Base-by-base conservation (phyloP, 352 stramenopile species). In the Pilasporangium apinafurcum region DNA sequence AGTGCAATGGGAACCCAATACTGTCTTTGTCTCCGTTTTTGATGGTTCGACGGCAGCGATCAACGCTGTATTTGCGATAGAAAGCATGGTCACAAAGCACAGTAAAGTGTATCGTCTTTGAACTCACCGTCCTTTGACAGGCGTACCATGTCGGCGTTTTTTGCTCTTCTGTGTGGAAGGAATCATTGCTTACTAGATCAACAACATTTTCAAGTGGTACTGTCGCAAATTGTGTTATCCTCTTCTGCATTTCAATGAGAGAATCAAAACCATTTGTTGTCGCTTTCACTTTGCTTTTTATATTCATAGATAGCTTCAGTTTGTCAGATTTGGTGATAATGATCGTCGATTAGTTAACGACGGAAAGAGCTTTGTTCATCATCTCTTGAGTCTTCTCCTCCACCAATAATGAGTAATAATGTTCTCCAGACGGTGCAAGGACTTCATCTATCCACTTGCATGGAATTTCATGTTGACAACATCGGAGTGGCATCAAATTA, bases 371-470 rank as follows among this genome's bases (percentile, higher is more conserved):
- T 8, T 37, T 37, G 6, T 20, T 20, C 2, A 5, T 16, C 10
- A 24, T 40, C 35, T 22, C 10, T 4, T 26, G 22, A 4, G 27
- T 12, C 33, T 51, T 12, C 24, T 48, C 48, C 16, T 37, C 39
- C 20, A 66, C 9, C 22, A 82, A 39, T 21, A 54, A 70, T 22
- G 37, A 40, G 38, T 84, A 82, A 40, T 76, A 84, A 4, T 33
- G 42, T 3, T 64, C 22, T 54, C 82, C 68, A n/a, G 51, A 44
- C 10, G 52, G 31, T 14, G 61, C 55, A 14, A 82, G 25, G 22
- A 73, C 57, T 10, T 50, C 32, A 0, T 25, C 36, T 12, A 82
- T 27, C 33, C 54, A 59, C 14, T 68, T 54, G 30, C 48, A 6
- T 2, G 62, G 51, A 10, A 84, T 48, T 20, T 44, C 25, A 8